Base-by-base conservation (phyloP, 1,284 basidiomycete genomes). In the Testicularia cyperi region DNA sequence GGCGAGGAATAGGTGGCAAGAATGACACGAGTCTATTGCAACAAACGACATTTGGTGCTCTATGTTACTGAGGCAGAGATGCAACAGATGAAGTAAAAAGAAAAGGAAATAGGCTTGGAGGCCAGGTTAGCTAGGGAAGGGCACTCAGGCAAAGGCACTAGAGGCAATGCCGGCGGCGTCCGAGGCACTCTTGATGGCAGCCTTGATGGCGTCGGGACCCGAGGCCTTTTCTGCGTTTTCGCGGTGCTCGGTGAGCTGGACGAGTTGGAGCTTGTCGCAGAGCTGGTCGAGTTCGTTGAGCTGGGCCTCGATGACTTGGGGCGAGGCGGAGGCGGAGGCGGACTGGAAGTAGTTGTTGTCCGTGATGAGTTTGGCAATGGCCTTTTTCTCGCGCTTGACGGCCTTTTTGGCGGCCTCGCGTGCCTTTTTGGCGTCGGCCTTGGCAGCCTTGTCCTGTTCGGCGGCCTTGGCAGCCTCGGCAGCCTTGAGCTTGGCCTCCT, bases 401-500 rank as follows among this genome's bases (percentile, higher is more conserved):
- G 68, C 68, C 62, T 75, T 75, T 52, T 74, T 75, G 28, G 77
- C 78, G 18, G 84, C 84, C 65, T 86, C 83, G 65, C 84, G 82
- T n/a, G 89, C 90, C 82, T 97, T 97, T 82, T 98, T 98, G 18
- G 91, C 90, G 36, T 91, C 92, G 47, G 80, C 82, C 36, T 79
- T 77, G 74, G 87, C 89, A 3, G 88, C 88, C 70, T 79, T 57
- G 47, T 65, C 61, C 56, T 70, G 67, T 64, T 74, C 72, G 46
- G 79, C 78, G 25, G 82, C 80, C 67, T 83, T 83, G 33, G 81
- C 84, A 73, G 84, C 85, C 66, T 85, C 85, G 68, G 88, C 84
- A 48, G 82, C 83, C 77, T 85, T 85, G 28, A 44, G 58, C 78
- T 85, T 84, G 72, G 85, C 86, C 67, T 88, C 88, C 48, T 84